Percentiles rank a stretch among this genome's conserved stretches.
Evolutionary conservation across 345 rosid species (phyloP).

Genomic region (Aquilaria malaccensis): DNA sequence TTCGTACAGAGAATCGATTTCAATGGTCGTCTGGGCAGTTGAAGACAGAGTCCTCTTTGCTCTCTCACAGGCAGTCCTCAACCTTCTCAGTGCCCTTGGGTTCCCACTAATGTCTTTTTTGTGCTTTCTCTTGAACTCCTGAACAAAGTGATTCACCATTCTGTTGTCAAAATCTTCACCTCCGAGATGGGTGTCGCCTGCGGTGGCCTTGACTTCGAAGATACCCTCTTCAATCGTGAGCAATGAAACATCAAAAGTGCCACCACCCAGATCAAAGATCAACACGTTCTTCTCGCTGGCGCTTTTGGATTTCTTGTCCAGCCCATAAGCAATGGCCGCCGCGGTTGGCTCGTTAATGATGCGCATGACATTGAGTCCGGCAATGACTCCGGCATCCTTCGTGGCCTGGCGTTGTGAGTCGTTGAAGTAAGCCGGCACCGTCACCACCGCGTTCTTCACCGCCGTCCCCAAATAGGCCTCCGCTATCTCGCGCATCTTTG

Average conservation of each 20-base stretch:
- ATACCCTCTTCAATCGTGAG: conserved; percentile 51
- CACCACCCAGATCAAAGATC: conserved; percentile 51
- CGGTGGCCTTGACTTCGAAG: conserved; percentile 48
- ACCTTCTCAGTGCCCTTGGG: conserved; percentile 46
- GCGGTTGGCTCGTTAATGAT: conserved; percentile 34
- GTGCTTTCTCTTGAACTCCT: conserved; percentile 44
- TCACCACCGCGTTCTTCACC: conserved; percentile 38
- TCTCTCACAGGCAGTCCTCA: too few relatives aligned
- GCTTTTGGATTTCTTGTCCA: conserved; percentile 44
- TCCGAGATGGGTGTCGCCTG: conserved; percentile 51
- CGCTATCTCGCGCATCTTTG: conserved; percentile 45
- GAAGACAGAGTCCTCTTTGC: too few relatives aligned
- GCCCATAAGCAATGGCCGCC: conserved; percentile 54
- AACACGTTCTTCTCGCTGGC: conserved; percentile 48
- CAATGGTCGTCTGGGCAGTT: too few relatives aligned
- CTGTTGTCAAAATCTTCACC: conserved; percentile 16
- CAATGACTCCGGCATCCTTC: conserved; percentile 37
- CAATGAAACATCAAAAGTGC: conserved; percentile 53
- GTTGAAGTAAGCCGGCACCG: conserved; percentile 49
- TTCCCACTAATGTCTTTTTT: conserved; percentile 49
- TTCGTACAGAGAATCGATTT: conserved; percentile 34
- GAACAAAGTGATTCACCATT: conserved; percentile 47
- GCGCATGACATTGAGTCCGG: too few relatives aligned
- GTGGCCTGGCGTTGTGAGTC: conserved; percentile 57
- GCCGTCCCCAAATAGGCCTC: conserved; percentile 42